Percentiles rank a stretch among this genome's conserved stretches.
Conservation (phyloP, 1,284 basidiomycete species). For the Austroboletus niveus region DNA sequence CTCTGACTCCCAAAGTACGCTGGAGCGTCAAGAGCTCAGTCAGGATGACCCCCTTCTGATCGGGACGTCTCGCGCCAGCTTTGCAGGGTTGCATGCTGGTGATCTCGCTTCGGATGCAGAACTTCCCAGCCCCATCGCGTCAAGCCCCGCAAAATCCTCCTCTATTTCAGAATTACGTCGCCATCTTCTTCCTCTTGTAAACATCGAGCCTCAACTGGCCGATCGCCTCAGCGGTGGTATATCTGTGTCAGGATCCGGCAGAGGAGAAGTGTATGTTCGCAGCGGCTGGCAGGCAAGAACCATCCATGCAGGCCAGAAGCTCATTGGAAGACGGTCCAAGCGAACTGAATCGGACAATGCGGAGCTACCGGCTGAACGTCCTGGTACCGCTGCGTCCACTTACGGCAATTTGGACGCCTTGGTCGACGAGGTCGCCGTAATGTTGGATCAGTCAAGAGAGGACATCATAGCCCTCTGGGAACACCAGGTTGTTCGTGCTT, state of each 20-base stretch:
- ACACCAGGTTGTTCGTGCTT: constrained; percentile 61
- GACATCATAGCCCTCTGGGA: constrained; percentile 71
- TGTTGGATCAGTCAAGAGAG: constrained; percentile 54
- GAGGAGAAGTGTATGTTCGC: constrained; percentile 72
- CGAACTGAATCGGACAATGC: constrained; percentile 15
- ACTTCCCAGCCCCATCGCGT: constrained; percentile 22
- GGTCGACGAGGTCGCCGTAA: constrained; percentile 56
- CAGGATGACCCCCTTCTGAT: constrained; percentile 22
- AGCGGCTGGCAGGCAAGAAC: constrained; percentile 74
- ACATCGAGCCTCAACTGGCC: constrained; percentile 60
- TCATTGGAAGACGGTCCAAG: constrained; percentile 28
- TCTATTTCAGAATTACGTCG: constrained; percentile 49
- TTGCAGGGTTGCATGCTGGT: constrained; percentile 10
- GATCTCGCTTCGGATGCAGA: constrained; percentile 13
- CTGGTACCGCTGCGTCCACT: constrained; percentile 22
- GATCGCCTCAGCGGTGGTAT: constrained; percentile 72
- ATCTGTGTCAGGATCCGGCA: constrained; percentile 65
- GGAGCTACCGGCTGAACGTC: constrained; percentile 21
- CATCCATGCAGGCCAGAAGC: constrained; percentile 44
- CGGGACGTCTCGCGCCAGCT: constrained; percentile 13
- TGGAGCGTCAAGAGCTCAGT: constrained; percentile 32
- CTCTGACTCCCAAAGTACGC: constrained; percentile 37
- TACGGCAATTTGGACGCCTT: constrained; percentile 47
- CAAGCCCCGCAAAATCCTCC: constrained; percentile 34
- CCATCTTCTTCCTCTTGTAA: constrained; percentile 57